These are phyloP conservation scores for Pseudocercospora crystallina DNA, from an alignment of 2,329 filamentous ascomycete genomes.

Conservation along the genomic window DNA sequence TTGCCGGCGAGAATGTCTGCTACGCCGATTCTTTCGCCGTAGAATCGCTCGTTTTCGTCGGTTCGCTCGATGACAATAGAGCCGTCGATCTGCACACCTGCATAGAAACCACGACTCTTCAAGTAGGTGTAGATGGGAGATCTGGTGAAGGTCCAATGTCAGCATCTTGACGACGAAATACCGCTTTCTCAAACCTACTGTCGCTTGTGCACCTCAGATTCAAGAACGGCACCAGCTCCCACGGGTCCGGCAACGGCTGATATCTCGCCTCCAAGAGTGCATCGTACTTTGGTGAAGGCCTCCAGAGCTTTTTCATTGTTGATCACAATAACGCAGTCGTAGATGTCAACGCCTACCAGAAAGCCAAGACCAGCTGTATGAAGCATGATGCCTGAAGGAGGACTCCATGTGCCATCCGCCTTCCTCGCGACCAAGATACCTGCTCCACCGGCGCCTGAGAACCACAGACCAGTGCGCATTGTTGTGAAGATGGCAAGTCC, in stretches of 20 bases:
- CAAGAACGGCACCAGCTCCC: conserved; percentile 71
- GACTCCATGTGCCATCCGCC: conserved; percentile 85
- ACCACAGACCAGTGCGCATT: conserved; percentile 89
- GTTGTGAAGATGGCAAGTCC: conserved; percentile 93
- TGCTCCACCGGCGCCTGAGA: conserved; percentile 86
- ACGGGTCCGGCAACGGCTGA: conserved; percentile 75
- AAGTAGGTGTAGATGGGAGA: conserved; percentile 80
- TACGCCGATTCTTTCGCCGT: conserved; percentile 64
- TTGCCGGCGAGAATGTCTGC: conserved; percentile 64
- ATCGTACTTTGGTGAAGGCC: conserved; percentile 74
- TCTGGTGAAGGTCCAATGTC: not conserved
- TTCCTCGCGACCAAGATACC: conserved; percentile 82
- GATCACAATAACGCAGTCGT: conserved; percentile 91
- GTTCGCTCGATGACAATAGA: conserved; percentile 81
- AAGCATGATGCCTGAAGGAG: conserved; percentile 84
- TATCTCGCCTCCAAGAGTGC: conserved; percentile 80
- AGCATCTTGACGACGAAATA: too few species aligned
- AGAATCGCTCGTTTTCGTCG: conserved; percentile 88
- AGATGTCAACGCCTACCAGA: conserved; percentile 87
- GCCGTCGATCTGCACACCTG: conserved; percentile 81
- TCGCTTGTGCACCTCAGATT: conserved; percentile 66
- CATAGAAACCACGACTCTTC: conserved; percentile 86
- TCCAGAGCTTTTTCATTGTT: conserved; percentile 83
- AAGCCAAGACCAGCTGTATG: conserved; percentile 89
- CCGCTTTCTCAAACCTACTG: conserved; percentile 35